These are phyloP conservation scores for Alternaria infectoria DNA, from an alignment of 2,329 filamentous ascomycete genomes.

Conservation along the genomic window DNA sequence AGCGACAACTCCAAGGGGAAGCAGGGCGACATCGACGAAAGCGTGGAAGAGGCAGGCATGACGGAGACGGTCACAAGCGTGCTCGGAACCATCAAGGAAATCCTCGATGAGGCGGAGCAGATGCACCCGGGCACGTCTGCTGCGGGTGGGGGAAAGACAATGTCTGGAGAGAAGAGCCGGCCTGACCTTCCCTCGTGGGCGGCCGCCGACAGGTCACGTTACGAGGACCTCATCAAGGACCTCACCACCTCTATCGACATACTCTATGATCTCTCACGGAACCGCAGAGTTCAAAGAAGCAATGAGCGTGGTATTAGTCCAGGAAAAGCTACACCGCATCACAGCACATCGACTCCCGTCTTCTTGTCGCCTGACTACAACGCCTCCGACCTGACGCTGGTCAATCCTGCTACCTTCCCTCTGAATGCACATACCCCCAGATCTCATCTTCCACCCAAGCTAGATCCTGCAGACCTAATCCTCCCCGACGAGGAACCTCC, in stretches of 20 bases:
- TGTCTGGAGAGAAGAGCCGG: slow-evolving; percentile 46
- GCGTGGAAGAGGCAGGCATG: slow-evolving; percentile 69
- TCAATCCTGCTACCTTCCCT: slow-evolving; percentile 49
- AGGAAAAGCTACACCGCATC: slow-evolving; percentile 28
- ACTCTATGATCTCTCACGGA: slow-evolving; percentile 76
- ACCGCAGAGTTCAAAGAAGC: slow-evolving; percentile 57
- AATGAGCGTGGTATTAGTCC: slow-evolving; percentile 22
- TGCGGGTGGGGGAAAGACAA: slow-evolving; percentile 38
- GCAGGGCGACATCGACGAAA: slow-evolving; percentile 75
- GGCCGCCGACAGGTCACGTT: slow-evolving; percentile 74
- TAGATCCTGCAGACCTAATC: slow-evolving; percentile 51
- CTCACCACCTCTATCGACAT: slow-evolving; percentile 80
- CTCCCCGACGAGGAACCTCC: slow-evolving; percentile 57
- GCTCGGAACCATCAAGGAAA: slow-evolving; percentile 80
- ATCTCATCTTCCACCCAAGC: slow-evolving; percentile 49
- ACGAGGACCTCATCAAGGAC: slow-evolving; percentile 76
- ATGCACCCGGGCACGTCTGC: slow-evolving; percentile 63
- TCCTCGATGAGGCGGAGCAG: slow-evolving; percentile 75
- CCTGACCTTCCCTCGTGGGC: slow-evolving; percentile 46
- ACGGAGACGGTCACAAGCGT: slow-evolving; percentile 80
- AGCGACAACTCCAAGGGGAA: slow-evolving; percentile 67
- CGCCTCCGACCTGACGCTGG: slow-evolving; percentile 52
- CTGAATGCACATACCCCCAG: slow-evolving; percentile 27
- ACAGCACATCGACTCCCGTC: slow-evolving; percentile 24
- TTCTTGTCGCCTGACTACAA: slow-evolving; percentile 46